Conservation (phyloP, 768 basidiomycete genomes). For the Mycena leptocephala region DNA sequence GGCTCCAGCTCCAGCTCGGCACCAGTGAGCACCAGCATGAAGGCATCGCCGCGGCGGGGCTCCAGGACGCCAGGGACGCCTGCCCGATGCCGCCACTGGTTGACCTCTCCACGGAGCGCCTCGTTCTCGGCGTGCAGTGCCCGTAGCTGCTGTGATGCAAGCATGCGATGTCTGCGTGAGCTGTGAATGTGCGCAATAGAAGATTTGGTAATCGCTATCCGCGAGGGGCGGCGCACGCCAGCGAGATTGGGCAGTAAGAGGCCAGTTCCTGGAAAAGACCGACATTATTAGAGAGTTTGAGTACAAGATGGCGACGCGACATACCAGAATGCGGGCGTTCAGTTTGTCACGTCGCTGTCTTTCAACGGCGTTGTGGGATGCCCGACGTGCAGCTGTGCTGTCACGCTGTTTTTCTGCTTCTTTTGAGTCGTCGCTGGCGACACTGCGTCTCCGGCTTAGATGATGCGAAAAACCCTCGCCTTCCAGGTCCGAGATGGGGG, state of each 20-base stretch:
- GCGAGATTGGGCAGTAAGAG: slow-evolving; percentile 81
- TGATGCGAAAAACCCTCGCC: slow-evolving; percentile 6
- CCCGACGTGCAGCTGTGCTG: slow-evolving; percentile 81
- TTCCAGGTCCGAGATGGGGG: slow-evolving; percentile 18
- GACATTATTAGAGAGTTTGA: neutral
- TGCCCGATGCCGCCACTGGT: slow-evolving; percentile 33
- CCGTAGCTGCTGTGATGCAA: slow-evolving; percentile 59
- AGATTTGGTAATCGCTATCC: slow-evolving; percentile 85
- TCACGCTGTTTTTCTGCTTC: slow-evolving; percentile 13
- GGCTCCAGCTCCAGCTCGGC: slow-evolving; percentile 34
- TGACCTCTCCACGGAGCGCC: slow-evolving; percentile 29
- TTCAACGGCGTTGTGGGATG: slow-evolving; percentile 87
- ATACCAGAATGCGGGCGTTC: slow-evolving; percentile 77
- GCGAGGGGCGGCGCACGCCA: slow-evolving; percentile 80
- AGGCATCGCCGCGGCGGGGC: slow-evolving; percentile 28
- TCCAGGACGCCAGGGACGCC: slow-evolving; percentile 10
- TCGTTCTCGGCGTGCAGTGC: slow-evolving; percentile 29
- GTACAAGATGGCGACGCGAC: neutral
- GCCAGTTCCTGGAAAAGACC: slow-evolving; percentile 62
- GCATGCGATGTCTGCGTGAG: slow-evolving; percentile 73
- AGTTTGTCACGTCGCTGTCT: slow-evolving; percentile 81
- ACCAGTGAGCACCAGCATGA: slow-evolving; percentile 29
- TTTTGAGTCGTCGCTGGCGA: slow-evolving; percentile 14
- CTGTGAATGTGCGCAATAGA: slow-evolving; percentile 77
- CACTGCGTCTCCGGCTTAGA: slow-evolving; percentile 1